phyloP scores from a whole-genome alignment of 2,329 filamentous ascomycete species.

The Colletotrichum musae region DNA sequence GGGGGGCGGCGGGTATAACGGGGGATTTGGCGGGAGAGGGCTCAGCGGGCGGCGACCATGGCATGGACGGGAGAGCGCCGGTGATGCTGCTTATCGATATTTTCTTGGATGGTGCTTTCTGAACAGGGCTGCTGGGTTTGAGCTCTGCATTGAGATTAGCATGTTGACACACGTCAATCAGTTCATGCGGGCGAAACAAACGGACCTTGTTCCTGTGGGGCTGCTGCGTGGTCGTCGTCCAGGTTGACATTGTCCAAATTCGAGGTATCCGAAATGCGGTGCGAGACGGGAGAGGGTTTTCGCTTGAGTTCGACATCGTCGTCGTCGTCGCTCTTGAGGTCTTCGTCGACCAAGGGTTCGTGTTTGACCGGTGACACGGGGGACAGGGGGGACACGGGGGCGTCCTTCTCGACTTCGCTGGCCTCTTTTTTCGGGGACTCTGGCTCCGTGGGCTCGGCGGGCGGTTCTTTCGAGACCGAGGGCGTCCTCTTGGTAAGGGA shows the following conservation, averaged over 20 bases:
- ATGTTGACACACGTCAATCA: constrained; percentile 37
- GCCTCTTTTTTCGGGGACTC: constrained; percentile 43
- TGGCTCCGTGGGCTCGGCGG: constrained; percentile 41
- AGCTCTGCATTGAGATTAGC: constrained; percentile 35
- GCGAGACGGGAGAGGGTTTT: constrained; percentile 57
- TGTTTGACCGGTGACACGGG: constrained; percentile 26
- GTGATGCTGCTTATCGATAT: constrained; percentile 80
- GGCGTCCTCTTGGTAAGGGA: constrained; percentile 71
- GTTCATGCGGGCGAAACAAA: constrained; percentile 37
- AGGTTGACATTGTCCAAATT: constrained; percentile 76
- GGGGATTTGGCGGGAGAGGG: constrained; percentile 64
- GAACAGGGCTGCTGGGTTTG: constrained; percentile 49
- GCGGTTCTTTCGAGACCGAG: constrained; percentile 52
- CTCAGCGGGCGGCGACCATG: constrained; percentile 75
- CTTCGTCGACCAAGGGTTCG: constrained; percentile 34
- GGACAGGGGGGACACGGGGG: constrained; percentile 20
- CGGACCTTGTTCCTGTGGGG: constrained; percentile 53
- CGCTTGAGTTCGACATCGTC: constrained; percentile 45
- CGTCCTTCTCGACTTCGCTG: constrained; percentile 48
- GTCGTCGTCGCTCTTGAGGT: constrained; percentile 37
- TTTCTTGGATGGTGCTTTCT: constrained; percentile 65
- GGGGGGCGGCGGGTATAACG: constrained; percentile 50
- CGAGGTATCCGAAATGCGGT: constrained; percentile 62
- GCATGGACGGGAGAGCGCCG: constrained; percentile 79
- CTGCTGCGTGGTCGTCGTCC: constrained; percentile 66